A percentile compares a stretch with the other conserved stretches of the same genome.
These are phyloP conservation scores for Paspalum vaginatum DNA, from an alignment of 176 grass and related monocot genomes.

Conservation along the genomic window DNA sequence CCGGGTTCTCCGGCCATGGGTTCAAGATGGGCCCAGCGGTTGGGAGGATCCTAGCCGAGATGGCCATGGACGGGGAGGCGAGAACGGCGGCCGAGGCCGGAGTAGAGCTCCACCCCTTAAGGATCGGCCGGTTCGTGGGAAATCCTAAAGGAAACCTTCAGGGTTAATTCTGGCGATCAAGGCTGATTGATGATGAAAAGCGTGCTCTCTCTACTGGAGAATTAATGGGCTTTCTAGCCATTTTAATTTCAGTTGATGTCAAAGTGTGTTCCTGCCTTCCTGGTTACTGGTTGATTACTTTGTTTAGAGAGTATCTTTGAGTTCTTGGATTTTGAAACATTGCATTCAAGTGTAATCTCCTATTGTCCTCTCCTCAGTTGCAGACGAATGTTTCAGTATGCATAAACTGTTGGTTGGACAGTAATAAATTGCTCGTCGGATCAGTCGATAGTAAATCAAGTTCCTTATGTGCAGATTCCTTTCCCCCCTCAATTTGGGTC, in stretches of 20 bases:
- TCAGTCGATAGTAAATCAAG: background rate
- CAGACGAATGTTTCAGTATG: background rate
- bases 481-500: background rate
- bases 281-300: background rate
- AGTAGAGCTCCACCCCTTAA: conserved; percentile 50
- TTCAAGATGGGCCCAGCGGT: conserved; percentile 83
- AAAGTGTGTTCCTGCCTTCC: background rate
- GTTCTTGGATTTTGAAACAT: background rate
- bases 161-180: conserved; percentile 24
- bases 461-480: background rate
- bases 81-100: conserved; percentile 42
- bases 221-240: too few relatives aligned
- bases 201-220: background rate
- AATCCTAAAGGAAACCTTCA: conserved; percentile 60
- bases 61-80: conserved; percentile 65
- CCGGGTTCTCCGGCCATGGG: conserved; percentile 86
- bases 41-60: conserved; percentile 70
- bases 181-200: background rate
- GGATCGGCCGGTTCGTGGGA: conserved; percentile 52
- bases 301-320: background rate
- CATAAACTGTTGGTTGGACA: background rate
- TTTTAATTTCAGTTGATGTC: background rate
- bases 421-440: background rate
- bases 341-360: background rate
- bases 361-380: background rate